phyloP scores from a whole-genome alignment of 2,329 filamentous ascomycete genomes.

The Ophiostoma triangulosporum region DNA sequence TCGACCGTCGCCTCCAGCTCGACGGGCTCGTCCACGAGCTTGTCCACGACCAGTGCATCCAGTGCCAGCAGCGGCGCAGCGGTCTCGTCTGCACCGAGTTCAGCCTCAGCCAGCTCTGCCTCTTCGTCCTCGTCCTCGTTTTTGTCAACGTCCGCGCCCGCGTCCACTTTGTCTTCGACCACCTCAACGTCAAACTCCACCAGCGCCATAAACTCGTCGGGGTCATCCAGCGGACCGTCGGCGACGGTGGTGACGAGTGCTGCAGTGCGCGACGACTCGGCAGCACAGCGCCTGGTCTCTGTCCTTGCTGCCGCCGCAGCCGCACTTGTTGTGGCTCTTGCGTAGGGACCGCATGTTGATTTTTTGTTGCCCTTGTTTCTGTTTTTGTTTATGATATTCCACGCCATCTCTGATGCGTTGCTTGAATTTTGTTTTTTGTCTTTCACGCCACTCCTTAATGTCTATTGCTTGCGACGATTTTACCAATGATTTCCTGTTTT shows the following conservation, averaged over 20 bases:
- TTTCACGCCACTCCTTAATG: conserved; percentile 7
- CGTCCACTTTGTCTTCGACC: background rate
- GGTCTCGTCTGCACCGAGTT: background rate
- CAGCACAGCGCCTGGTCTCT: background rate
- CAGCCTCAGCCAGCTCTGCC: background rate
- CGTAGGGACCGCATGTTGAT: background rate
- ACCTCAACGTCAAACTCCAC: background rate
- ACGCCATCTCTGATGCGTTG: background rate
- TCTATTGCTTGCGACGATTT: conserved; percentile 2
- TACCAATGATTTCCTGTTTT: background rate
- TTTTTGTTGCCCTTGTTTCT: no score
- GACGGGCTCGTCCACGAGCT: no score
- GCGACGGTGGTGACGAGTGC: background rate
- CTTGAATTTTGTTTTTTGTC: background rate
- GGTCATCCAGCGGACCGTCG: no score
- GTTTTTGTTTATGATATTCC: background rate
- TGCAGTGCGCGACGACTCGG: background rate
- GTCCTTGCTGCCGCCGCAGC: background rate
- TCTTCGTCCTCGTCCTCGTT: background rate
- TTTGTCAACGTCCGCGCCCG: background rate
- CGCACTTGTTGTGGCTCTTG: background rate
- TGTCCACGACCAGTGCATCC: background rate
- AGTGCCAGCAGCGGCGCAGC: background rate
- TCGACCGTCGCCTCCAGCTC: no score
- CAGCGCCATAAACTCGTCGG: background rate